These are phyloP conservation scores for Colletotrichum liriopes DNA, from an alignment of 2,329 filamentous ascomycete genomes.

Conservation along the genomic window DNA sequence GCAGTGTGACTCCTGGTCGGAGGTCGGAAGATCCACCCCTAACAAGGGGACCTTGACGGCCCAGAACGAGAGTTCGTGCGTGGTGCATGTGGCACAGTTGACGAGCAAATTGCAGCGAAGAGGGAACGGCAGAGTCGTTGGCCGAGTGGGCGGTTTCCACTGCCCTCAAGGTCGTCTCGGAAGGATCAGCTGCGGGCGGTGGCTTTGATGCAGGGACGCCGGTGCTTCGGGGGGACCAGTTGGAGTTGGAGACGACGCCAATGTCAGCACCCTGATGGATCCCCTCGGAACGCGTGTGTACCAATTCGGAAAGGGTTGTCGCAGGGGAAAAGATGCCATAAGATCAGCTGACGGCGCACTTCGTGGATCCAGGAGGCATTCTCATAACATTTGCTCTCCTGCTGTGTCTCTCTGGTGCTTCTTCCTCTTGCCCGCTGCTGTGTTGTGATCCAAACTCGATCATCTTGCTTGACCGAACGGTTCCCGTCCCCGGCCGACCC, in stretches of 20 bases:
- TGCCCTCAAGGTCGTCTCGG: conserved; percentile 7
- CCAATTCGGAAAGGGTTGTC: conserved; percentile 14
- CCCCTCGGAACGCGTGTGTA: conserved; percentile 8
- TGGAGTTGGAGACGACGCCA: conserved; percentile 6
- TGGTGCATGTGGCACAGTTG: conserved; percentile 32
- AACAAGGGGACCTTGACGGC: conserved; percentile 31
- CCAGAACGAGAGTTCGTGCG: conserved; percentile 13
- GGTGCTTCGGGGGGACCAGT: conserved; percentile 17
- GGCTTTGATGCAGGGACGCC: conserved; percentile 11
- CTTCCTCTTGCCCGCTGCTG: not conserved
- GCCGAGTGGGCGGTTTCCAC: conserved; percentile 9
- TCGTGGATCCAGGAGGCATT: not conserved
- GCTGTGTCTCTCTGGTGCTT: not conserved
- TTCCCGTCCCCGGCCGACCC: not conserved
- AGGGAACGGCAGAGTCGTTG: not conserved
- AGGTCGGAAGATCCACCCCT: conserved; percentile 15
- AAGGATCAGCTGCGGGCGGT: conserved; percentile 10
- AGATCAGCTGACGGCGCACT: conserved; percentile 29
- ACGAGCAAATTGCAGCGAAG: conserved; percentile 3
- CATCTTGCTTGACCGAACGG: not conserved
- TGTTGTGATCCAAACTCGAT: not conserved
- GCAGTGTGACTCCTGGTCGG: not conserved
- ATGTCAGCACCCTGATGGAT: conserved; percentile 40
- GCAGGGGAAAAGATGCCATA: conserved; percentile 33
- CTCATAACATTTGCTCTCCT: not conserved